Percentiles rank a stretch among this genome's conserved stretches.
These are phyloP conservation scores for Xylaria sp. DNA, from an alignment of 2,329 filamentous ascomycete genomes.

Conservation along the genomic window DNA sequence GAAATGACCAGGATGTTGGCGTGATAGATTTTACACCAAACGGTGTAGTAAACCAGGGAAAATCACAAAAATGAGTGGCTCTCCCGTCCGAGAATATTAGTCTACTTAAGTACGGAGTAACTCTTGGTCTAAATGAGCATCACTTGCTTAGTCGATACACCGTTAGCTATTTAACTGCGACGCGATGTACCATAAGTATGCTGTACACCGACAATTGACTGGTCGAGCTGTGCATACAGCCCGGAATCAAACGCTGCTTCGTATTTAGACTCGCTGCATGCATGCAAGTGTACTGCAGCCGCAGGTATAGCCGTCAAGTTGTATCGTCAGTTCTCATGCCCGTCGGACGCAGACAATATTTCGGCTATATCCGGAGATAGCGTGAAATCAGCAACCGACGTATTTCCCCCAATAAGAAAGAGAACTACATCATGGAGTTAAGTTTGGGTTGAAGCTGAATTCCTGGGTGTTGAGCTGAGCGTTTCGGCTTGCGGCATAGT, in stretches of 20 bases:
- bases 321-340: conserved; percentile 9
- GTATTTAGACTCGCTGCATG: neutral
- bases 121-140: neutral
- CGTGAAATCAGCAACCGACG: neutral
- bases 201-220: neutral
- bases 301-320: conserved; percentile 14
- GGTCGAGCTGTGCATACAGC: neutral
- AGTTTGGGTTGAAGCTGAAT: conserved; percentile 7
- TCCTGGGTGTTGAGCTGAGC: neutral
- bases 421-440: neutral
- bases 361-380: conserved; percentile 32
- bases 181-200: conserved; percentile 1
- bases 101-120: too few relatives aligned
- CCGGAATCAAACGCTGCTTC: conserved; percentile 1
- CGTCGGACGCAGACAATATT: conserved; percentile 1
- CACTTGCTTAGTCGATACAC: conserved; percentile 1
- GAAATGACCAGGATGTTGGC: conserved; percentile 26
- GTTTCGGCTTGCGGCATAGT: neutral
- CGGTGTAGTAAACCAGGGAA: conserved; percentile 12
- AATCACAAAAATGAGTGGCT: conserved; percentile 9
- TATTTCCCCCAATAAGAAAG: conserved; percentile 8
- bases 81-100: too few relatives aligned
- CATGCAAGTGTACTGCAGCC: conserved; percentile 15
- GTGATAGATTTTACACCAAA: conserved; percentile 17
- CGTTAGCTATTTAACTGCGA: neutral